Evolutionary conservation across 2,329 filamentous ascomycete genomes (phyloP).

Genomic region (Neopestalotiopsis sp.): DNA sequence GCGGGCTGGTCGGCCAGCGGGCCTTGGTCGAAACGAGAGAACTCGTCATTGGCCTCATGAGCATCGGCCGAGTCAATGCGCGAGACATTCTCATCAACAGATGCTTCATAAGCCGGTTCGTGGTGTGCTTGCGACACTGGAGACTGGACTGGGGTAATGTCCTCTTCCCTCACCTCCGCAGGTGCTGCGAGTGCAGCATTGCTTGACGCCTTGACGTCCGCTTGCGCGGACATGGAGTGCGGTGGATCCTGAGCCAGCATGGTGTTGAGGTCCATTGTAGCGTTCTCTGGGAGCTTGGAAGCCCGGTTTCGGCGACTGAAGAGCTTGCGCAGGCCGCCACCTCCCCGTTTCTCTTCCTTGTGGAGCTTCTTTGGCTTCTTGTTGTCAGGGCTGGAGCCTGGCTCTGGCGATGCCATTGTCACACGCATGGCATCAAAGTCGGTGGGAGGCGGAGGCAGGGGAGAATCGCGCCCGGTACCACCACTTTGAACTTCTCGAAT

Average conservation of each 20-base stretch:
- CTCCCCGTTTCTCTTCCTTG: slow-evolving; percentile 51
- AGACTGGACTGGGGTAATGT: slow-evolving; percentile 35
- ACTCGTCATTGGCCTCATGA: slow-evolving; percentile 64
- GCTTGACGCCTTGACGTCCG: slow-evolving; percentile 24
- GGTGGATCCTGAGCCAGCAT: slow-evolving; percentile 50
- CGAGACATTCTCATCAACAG: slow-evolving; percentile 57
- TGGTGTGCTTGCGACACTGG: slow-evolving; percentile 29
- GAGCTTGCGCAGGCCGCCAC: slow-evolving; percentile 66
- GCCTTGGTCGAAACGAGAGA: slow-evolving; percentile 82
- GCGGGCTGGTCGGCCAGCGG: slow-evolving; percentile 87
- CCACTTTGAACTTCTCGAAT: slow-evolving; percentile 39
- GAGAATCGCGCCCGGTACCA: slow-evolving; percentile 41
- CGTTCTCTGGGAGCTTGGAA: slow-evolving; percentile 62
- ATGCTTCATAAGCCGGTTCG: slow-evolving; percentile 50
- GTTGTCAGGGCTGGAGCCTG: slow-evolving; percentile 49
- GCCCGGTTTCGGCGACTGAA: slow-evolving; percentile 68
- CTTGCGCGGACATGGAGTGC: slow-evolving; percentile 30
- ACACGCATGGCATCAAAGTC: slow-evolving; percentile 43
- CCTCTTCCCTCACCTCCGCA: slow-evolving; percentile 29
- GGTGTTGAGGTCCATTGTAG: slow-evolving; percentile 55
- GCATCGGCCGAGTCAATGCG: slow-evolving; percentile 65
- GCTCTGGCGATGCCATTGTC: slow-evolving; percentile 46
- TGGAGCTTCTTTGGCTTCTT: slow-evolving; percentile 61
- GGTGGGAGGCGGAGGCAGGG: slow-evolving; percentile 45
- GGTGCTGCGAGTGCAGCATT: slow-evolving; percentile 28